Conservation (phyloP, 169 alveolate genomes). For the Plasmodium knowlesi region DNA sequence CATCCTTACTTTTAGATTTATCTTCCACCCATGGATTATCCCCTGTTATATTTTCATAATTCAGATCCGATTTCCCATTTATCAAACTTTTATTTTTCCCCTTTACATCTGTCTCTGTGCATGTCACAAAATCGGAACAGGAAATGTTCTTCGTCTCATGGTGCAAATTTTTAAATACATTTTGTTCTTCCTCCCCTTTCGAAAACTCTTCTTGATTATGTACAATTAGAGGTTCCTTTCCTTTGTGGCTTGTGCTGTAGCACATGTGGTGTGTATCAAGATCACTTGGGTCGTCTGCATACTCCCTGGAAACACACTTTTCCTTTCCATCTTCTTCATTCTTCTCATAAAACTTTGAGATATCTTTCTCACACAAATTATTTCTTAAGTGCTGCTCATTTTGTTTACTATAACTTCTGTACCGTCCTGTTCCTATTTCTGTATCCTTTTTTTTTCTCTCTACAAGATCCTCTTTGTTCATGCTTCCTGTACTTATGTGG, state of each 20-base stretch:
- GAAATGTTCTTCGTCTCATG: not conserved
- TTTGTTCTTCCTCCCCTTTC: not conserved
- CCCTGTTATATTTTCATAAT: not conserved
- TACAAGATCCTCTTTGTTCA: not conserved
- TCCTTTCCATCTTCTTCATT: not conserved
- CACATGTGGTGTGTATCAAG: not conserved
- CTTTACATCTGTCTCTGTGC: not conserved
- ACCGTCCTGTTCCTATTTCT: not conserved
- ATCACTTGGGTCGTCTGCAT: not conserved
- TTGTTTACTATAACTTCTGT: not conserved
- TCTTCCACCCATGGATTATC: not conserved
- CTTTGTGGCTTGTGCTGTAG: not conserved
- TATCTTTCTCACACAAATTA: not conserved
- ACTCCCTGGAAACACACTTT: not conserved
- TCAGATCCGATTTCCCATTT: not conserved
- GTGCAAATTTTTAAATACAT: not conserved
- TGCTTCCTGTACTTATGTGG: not conserved
- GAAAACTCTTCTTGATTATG: not conserved
- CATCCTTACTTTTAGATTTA: not conserved
- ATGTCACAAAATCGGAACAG: not conserved
- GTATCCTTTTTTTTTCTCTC: not conserved
- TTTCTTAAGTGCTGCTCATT: not conserved
- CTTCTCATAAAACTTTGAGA: not conserved
- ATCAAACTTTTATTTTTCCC: not conserved
- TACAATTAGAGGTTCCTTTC: not conserved